A percentile compares a stretch with the other conserved stretches of the same genome.
These are phyloP conservation scores for Mycena latifolia DNA, from an alignment of 768 basidiomycete genomes.

Conservation along the genomic window DNA sequence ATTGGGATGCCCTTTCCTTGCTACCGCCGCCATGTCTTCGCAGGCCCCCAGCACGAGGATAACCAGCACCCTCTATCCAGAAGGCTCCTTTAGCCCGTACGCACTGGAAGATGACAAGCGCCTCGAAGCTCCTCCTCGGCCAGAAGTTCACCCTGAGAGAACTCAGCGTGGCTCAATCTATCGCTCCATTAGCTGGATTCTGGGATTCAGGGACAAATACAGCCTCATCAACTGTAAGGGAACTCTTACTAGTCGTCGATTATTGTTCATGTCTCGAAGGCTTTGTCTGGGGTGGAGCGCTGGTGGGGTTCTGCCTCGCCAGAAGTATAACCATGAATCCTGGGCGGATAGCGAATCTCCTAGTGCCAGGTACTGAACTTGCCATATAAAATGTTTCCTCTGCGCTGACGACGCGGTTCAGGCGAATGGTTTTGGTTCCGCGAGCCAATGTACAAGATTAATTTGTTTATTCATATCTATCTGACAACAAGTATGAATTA, in stretches of 20 bases:
- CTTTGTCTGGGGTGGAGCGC: constrained; percentile 43
- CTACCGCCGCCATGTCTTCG: constrained; percentile 23
- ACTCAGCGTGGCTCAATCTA: constrained; percentile 27
- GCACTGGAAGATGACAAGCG: constrained; percentile 7
- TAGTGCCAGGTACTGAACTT: constrained; percentile 2
- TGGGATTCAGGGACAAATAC: constrained; percentile 41
- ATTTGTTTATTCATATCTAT: constrained; percentile 43
- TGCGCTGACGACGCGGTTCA: constrained; percentile 7
- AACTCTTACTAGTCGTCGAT: not conserved
- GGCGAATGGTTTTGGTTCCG: constrained; percentile 45
- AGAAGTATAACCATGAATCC: constrained; percentile 38
- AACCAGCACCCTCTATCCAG: constrained; percentile 7
- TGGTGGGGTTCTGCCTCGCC: constrained; percentile 42
- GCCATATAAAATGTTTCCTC: not conserved
- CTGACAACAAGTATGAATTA: constrained; percentile 38
- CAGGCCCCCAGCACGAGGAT: not conserved
- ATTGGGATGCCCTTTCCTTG: too few relatives aligned
- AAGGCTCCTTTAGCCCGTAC: constrained; percentile 13
- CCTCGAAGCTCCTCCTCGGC: not conserved
- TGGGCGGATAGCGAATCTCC: not conserved
- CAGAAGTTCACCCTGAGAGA: constrained; percentile 1
- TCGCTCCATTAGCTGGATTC: constrained; percentile 41
- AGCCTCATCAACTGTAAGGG: constrained; percentile 39
- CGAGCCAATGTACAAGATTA: constrained; percentile 35
- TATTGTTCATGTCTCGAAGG: constrained; percentile 26